Conservation (phyloP, 2,329 filamentous ascomycete genomes). For the Aspergillus brunneoviolaceus region DNA sequence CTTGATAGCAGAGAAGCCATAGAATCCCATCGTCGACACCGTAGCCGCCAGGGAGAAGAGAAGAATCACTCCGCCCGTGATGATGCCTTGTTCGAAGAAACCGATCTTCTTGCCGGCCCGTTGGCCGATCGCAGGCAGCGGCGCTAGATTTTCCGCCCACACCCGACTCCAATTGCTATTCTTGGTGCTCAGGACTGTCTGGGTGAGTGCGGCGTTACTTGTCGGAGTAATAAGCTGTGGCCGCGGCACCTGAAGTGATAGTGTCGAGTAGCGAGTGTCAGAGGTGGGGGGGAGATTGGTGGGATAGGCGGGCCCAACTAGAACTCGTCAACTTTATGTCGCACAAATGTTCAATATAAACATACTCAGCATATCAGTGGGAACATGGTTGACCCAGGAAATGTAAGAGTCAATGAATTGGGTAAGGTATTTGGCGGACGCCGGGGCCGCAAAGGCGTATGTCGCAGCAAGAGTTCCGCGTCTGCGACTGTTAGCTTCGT, state of each 20-base stretch:
- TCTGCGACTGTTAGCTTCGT: constrained; percentile 5
- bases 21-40: constrained; percentile 26
- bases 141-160: constrained; percentile 34
- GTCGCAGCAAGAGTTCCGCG: constrained; percentile 44
- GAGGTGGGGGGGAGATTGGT: constrained; percentile 40
- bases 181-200: constrained; percentile 16
- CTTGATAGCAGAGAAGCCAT: constrained; percentile 23
- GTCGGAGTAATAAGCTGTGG: constrained; percentile 43
- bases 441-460: constrained; percentile 54
- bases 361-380: constrained; percentile 51
- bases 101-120: constrained; percentile 37
- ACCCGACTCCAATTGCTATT: constrained; percentile 19
- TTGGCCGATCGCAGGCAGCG: constrained; percentile 32
- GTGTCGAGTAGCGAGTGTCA: constrained; percentile 42
- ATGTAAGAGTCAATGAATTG: constrained; percentile 55
- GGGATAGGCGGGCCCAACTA: constrained; percentile 27
- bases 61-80: constrained; percentile 31
- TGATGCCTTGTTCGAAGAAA: constrained; percentile 52
- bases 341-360: not conserved
- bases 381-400: constrained; percentile 59
- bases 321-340: not conserved
- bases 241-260: constrained; percentile 47
- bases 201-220: constrained; percentile 13
- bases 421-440: constrained; percentile 58
- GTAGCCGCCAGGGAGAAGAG: constrained; percentile 24